These are phyloP conservation scores for Microdochium paspali DNA, from an alignment of 2,329 filamentous ascomycete species.

Conservation along the genomic window DNA sequence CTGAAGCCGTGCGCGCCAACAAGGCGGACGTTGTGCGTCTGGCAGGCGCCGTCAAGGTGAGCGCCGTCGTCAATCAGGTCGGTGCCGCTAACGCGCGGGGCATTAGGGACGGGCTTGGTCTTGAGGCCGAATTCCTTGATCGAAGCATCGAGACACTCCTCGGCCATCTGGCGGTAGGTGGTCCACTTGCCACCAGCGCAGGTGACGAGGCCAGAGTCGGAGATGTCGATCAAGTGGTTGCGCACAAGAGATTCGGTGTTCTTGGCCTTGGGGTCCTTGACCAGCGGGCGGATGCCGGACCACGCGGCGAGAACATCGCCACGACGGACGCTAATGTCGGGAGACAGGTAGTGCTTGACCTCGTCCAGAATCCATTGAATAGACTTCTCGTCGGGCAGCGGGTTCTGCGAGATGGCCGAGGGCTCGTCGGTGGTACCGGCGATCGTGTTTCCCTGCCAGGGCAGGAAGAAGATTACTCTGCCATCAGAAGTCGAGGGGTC, in stretches of 20 bases:
- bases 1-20: conserved; percentile 81
- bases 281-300: conserved; percentile 79
- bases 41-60: conserved; percentile 56
- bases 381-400: conserved; percentile 70
- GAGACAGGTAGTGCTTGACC: conserved; percentile 71
- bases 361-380: conserved; percentile 84
- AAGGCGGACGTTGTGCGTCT: conserved; percentile 74
- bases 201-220: conserved; percentile 70
- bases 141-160: conserved; percentile 78
- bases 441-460: conserved; percentile 89
- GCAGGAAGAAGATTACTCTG: conserved; percentile 85
- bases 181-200: conserved; percentile 90
- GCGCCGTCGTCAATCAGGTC: conserved; percentile 63
- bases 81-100: conserved; percentile 60
- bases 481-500: conserved; percentile 82
- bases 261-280: conserved; percentile 76
- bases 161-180: conserved; percentile 86
- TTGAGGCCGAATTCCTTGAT: conserved; percentile 58
- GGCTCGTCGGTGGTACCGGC: conserved; percentile 81
- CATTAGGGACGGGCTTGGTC: conserved; percentile 44
- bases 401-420: conserved; percentile 61
- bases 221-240: conserved; percentile 75
- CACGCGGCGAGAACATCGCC: conserved; percentile 85
- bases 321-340: conserved; percentile 75
- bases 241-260: conserved; percentile 83